These are phyloP conservation scores for Colletotrichum sidae DNA, from an alignment of 2,329 filamentous ascomycete genomes.

Conservation along the genomic window DNA sequence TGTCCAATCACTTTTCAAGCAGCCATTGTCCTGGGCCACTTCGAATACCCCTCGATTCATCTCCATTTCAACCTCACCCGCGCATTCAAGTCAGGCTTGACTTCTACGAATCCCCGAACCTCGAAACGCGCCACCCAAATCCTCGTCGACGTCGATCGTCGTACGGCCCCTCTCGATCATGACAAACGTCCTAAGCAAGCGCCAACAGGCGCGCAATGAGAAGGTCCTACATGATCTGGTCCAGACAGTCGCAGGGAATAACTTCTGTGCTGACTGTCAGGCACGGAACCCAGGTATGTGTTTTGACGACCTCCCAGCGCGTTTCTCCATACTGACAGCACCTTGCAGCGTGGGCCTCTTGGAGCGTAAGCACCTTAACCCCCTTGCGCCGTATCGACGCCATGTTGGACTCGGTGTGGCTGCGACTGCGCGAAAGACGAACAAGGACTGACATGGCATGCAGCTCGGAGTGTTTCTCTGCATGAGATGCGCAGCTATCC, in stretches of 20 bases:
- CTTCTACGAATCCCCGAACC: constrained; percentile 12
- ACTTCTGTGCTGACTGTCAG: constrained; percentile 92
- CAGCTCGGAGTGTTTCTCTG: constrained; percentile 96
- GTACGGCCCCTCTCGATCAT: constrained; percentile 55
- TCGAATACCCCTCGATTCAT: constrained; percentile 32
- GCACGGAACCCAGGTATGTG: constrained; percentile 86
- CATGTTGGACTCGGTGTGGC: not conserved
- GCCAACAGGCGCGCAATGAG: constrained; percentile 98
- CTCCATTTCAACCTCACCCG: constrained; percentile 21
- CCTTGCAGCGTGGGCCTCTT: constrained; percentile 87
- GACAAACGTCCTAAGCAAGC: constrained; percentile 86
- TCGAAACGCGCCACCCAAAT: constrained; percentile 5
- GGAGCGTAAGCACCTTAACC: constrained; percentile 77
- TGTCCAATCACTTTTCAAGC: constrained; percentile 8
- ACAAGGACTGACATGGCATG: constrained; percentile 26
- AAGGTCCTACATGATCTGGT: constrained; percentile 90
- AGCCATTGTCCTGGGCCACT: constrained; percentile 17
- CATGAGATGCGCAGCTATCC: constrained; percentile 95
- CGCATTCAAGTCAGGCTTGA: constrained; percentile 20
- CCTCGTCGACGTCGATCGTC: constrained; percentile 25
- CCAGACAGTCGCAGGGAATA: constrained; percentile 85
- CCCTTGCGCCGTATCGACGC: constrained; percentile 17
- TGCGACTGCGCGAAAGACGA: not conserved
- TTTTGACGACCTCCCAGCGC: constrained; percentile 7
- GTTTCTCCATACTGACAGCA: constrained; percentile 22